These are phyloP conservation scores for Colletotrichum sp. DNA, from an alignment of 2,329 filamentous ascomycete species.

Conservation along the genomic window DNA sequence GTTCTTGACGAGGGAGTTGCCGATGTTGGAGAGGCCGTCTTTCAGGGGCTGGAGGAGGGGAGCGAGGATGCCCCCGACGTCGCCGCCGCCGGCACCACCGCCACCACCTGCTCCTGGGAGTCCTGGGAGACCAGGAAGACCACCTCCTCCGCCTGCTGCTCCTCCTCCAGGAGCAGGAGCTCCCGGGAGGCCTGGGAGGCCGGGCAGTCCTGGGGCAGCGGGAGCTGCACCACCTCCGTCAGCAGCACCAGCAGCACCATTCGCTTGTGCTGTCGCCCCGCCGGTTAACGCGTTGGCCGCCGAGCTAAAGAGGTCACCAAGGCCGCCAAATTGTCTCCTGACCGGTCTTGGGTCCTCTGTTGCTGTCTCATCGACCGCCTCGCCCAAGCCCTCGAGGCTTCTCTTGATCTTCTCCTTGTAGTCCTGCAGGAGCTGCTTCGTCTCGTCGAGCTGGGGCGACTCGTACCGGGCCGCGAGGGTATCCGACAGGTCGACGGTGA, in stretches of 20 bases:
- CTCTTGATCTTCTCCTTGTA: constrained; percentile 7
- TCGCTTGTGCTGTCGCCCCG: neutral
- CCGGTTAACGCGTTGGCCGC: neutral
- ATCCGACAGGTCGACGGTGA: constrained; percentile 15
- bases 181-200: neutral
- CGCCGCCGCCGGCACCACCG: neutral
- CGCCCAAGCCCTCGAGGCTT: neutral
- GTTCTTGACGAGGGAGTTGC: constrained; percentile 7
- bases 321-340: neutral
- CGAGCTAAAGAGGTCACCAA: neutral
- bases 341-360: neutral
- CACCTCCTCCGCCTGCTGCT: neutral
- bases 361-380: neutral
- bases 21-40: constrained; percentile 17
- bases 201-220: neutral
- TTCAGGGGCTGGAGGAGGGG: constrained; percentile 13
- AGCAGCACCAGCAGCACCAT: neutral
- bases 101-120: neutral
- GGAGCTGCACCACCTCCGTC: neutral
- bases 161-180: neutral
- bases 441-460: constrained; percentile 4
- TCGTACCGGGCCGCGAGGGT: constrained; percentile 8
- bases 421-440: constrained; percentile 3
- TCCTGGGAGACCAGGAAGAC: neutral
- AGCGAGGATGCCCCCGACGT: neutral